phyloP scores from a whole-genome alignment of 768 basidiomycete genomes.

The Gyrodon lividus region DNA sequence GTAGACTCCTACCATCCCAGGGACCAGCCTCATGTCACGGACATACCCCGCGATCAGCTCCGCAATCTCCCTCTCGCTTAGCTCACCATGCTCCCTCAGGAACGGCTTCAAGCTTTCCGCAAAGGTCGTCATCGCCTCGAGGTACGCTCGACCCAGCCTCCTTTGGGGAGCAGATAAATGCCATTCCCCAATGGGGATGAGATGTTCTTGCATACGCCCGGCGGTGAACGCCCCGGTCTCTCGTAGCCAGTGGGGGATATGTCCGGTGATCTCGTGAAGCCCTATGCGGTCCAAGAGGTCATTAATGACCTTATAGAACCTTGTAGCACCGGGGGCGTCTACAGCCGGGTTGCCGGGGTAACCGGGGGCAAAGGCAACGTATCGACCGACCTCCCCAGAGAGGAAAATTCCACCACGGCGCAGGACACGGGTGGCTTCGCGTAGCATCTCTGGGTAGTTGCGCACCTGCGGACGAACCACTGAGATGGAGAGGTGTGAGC shows the following conservation, averaged over 20 bases:
- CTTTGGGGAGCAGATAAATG: slow-evolving; percentile 32
- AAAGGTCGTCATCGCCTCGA: slow-evolving; percentile 40
- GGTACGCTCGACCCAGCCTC: slow-evolving; percentile 43
- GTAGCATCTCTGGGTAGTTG: slow-evolving; percentile 51
- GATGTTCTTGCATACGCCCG: slow-evolving; percentile 32
- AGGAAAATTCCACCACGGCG: slow-evolving; percentile 71
- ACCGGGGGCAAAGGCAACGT: slow-evolving; percentile 39
- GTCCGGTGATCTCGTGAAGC: slow-evolving; percentile 37
- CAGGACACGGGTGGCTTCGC: slow-evolving; percentile 62
- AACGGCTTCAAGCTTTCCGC: slow-evolving; percentile 50
- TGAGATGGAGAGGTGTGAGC: slow-evolving; percentile 12
- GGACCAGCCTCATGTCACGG: slow-evolving; percentile 44
- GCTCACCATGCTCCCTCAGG: slow-evolving; percentile 39
- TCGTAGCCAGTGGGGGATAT: slow-evolving; percentile 39
- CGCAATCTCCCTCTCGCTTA: slow-evolving; percentile 36
- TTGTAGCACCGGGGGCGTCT: slow-evolving; percentile 25
- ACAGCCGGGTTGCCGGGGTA: slow-evolving; percentile 24
- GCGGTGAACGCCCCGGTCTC: slow-evolving; percentile 41
- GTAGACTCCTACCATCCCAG: slow-evolving; percentile 49
- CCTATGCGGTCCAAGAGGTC: slow-evolving; percentile 37
- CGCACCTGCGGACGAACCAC: slow-evolving; percentile 43
- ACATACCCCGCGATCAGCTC: slow-evolving; percentile 41
- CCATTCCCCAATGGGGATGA: slow-evolving; percentile 63
- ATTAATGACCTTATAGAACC: slow-evolving; percentile 42
- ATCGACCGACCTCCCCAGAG: slow-evolving; percentile 58